Base-by-base conservation (phyloP, 345 rosid genomes). In the Pseudoturritis turrita region DNA sequence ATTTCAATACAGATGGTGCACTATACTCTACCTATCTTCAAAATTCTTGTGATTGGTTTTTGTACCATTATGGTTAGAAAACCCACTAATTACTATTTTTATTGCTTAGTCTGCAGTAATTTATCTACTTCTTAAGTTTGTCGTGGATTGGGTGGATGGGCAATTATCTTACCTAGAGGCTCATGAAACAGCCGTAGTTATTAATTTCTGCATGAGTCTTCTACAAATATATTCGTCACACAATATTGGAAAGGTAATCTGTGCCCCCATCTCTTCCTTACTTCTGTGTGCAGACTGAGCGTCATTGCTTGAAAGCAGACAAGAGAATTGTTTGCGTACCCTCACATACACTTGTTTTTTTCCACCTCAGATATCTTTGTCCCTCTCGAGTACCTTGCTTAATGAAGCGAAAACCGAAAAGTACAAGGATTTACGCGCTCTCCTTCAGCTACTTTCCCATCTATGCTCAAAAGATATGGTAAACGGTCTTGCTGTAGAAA, bases 391-490 rank as follows among this genome's bases (percentile, higher is more conserved):
- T 76, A 87, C 86, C 67, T 86, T 95, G 73, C 88, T 88, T 75
- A 85, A 79, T 77, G 97, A 95, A 77, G 93, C 89, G 31, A 80
- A 89, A 79, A 83, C 88, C 0, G 97, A 95, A 79, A 81, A 87
- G 76, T 95, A 89, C 73, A 95, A 89, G 81, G 97, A 91, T 77
- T 72, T 95, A 52, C 96, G 96, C 44, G 99, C 97, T 66, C 88
- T 95, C 77, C 98, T 95, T 82, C 99, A 91, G 79, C 90, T 95
- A 67, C 99, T 95, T 68, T 89, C 96, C 53, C 87, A 78, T 77
- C 84, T 95, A 51, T 91, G 99, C 83, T 95, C 96, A 47, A 95
- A 89, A 73, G 99, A 95, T 83, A 81, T 95, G 90, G 99, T 95
- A 78, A 55, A 44, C 74, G 22, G 47, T 70, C 47, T 58, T 54